These are phyloP conservation scores for Pelargonium australe DNA, from an alignment of 441 rosid species.

Conservation along the genomic window DNA sequence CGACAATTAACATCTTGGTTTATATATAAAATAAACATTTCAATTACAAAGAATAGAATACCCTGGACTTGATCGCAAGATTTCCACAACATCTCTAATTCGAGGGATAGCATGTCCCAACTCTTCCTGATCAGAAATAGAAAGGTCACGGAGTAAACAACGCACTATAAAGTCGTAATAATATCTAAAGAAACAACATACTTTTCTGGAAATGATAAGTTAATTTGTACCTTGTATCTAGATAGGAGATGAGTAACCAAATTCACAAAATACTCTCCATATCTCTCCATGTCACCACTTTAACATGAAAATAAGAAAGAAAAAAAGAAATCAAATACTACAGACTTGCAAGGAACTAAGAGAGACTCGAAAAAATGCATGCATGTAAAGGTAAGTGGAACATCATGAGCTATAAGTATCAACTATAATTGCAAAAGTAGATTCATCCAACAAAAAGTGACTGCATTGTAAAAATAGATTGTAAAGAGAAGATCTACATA, in stretches of 20 bases:
- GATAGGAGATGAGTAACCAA: slow-evolving; percentile 59
- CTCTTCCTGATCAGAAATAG: slow-evolving; percentile 47
- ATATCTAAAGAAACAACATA: too few relatives aligned
- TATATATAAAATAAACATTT: slow-evolving; percentile 8
- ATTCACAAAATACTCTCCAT: slow-evolving; percentile 53
- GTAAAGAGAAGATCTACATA: slow-evolving; percentile 33
- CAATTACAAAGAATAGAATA: slow-evolving; percentile 26
- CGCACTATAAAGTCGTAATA: too few relatives aligned
- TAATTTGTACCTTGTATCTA: slow-evolving; percentile 52
- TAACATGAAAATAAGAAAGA: slow-evolving; percentile 21
- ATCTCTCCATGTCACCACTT: slow-evolving; percentile 69
- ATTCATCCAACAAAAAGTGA: too few relatives aligned
- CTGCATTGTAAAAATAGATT: too few relatives aligned
- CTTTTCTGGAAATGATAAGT: not conserved
- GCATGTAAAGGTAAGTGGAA: not conserved
- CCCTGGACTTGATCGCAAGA: slow-evolving; percentile 46
- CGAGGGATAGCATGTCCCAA: slow-evolving; percentile 41
- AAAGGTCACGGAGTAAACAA: slow-evolving; percentile 10
- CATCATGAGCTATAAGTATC: not conserved
- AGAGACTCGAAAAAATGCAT: not conserved
- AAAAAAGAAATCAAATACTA: slow-evolving; percentile 16
- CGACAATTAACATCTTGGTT: slow-evolving; percentile 17
- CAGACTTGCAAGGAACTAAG: slow-evolving; percentile 8
- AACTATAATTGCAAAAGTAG: too few relatives aligned
- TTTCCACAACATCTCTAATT: slow-evolving; percentile 38